Percentiles rank a stretch among this genome's conserved stretches.
phyloP scores from a whole-genome alignment of 164 flowering plant genomes.

The Houttuynia cordata region DNA sequence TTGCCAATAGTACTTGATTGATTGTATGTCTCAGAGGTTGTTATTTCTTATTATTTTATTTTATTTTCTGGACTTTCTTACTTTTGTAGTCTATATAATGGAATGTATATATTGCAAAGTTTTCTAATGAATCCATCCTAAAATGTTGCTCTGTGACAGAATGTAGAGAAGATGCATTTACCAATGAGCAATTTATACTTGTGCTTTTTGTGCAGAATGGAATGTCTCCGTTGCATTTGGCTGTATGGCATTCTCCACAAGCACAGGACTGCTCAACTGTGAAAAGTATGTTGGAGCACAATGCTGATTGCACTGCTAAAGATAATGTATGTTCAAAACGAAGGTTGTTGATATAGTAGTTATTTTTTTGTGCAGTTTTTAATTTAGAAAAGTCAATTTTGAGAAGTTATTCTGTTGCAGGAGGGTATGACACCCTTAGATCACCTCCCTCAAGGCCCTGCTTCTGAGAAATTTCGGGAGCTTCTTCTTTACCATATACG shows the following conservation, averaged over 20 bases:
- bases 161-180: no score
- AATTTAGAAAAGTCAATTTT: neutral
- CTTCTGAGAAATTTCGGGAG: conserved; percentile 50
- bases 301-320: conserved; percentile 79
- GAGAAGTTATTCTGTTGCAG: conserved; percentile 23
- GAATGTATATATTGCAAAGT: no score
- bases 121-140: no score
- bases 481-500: conserved; percentile 50
- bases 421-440: conserved; percentile 81
- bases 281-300: conserved; percentile 59
- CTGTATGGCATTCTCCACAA: conserved; percentile 81
- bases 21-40: neutral
- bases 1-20: neutral
- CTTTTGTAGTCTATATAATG: no score
- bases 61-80: no score
- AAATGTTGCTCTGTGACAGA: no score
- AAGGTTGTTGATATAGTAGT: no score
- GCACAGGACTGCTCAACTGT: conserved; percentile 65
- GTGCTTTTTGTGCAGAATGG: conserved; percentile 62
- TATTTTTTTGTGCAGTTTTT: neutral
- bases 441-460: conserved; percentile 74
- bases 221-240: conserved; percentile 98
- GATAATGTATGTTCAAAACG: conserved; percentile 44
- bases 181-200: neutral
- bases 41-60: neutral